Base-by-base conservation (phyloP, 352 stramenopile genomes). In the Pythium monospermum region DNA sequence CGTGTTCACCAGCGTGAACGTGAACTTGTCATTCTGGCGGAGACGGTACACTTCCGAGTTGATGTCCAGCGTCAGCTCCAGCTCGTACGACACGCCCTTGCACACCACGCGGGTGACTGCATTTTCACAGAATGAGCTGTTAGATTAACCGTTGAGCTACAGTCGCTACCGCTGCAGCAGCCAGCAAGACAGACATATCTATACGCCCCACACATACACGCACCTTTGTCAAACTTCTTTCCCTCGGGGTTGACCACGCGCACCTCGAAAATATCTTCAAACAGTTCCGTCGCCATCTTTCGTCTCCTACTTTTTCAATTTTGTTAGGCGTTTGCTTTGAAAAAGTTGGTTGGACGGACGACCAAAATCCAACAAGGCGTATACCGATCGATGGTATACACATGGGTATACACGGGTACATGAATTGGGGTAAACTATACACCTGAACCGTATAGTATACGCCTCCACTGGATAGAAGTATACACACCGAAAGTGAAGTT, bases 261-360 rank as follows among this genome's bases (percentile, higher is more conserved):
- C 54, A 98, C 93, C 78, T 98, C 91, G 65, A 99, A 99, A 56
- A 98, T 98, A 73, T 99, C 96, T 76, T 99, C 95, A 83, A 99
- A 99, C 42, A 99, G 68, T 63, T 94, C 82, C 21, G 83, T 91
- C 67, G 83, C 79, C 83, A 94, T 94, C 48, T 22, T 38, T 23
- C 28, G 7, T 13, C 30, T 35, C 30, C 30, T 35, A 13, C 7
- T 18, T 59, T 59, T 6, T 16, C 15, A 32, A 6, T 49, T 46
- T 38, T 19, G 26, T 33, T 45, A 22, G 33, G n/a, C n/a, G 22
- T 63, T 54, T 30, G 38, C 55, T 44, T 36, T 21, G 32, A 39
- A 38, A n/a, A n/a, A n/a, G n/a, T n/a, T n/a, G n/a, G n/a, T n/a
- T n/a, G n/a, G n/a, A n/a, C n/a, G n/a, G n/a, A n/a, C n/a, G n/a